Base-by-base conservation (phyloP, 2,329 filamentous ascomycete genomes). In the Rhytidhysteron rufulum region DNA sequence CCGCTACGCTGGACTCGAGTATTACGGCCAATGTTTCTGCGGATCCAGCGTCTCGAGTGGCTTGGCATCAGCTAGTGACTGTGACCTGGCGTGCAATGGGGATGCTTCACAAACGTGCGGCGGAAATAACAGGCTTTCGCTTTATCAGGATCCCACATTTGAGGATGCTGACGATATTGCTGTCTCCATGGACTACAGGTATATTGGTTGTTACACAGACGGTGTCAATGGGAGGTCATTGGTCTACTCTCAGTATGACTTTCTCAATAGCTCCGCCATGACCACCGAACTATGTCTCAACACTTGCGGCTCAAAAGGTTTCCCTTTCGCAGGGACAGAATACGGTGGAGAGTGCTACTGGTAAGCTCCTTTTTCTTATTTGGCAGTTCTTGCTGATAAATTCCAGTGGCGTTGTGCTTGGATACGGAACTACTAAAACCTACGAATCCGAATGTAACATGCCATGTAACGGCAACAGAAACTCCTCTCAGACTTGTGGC, bases 151-250 rank as follows among this genome's bases (percentile, higher is more conserved):
- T 37, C 56, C 62, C 5, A 66, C 64, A 3, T 67, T 65, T 34
- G 52, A 54, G 3, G 46, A 50, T 20, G 51, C 56, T 5, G 47
- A 61, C 35, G 31, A 40, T 19, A 51, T 53, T 13, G 48, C 36
- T 4, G 47, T 45, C 11, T 59, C 62, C 29, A 39, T 49, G 5
- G 51, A 50, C 37, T 54, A 49, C 39, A 16, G 34, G 19, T 50
- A 56, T 7, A 42, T 63, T 33, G 68, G 69, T 40, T 72, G 68
- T 42, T 71, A 68, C 43, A 57, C 58, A 16, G 65, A 71, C 42
- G 58, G 62, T 20, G 39, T 53, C 4, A 47, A 33, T 47, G 45
- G 47, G 57, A 43, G 49, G 46, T 45, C 57, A 48, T 62, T 54
- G 6, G 51, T 42, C 17, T 48, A 47, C 41, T 47, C 41, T 47